Base-by-base conservation (phyloP, 2,329 filamentous ascomycete species). In the Monilinia polystroma region DNA sequence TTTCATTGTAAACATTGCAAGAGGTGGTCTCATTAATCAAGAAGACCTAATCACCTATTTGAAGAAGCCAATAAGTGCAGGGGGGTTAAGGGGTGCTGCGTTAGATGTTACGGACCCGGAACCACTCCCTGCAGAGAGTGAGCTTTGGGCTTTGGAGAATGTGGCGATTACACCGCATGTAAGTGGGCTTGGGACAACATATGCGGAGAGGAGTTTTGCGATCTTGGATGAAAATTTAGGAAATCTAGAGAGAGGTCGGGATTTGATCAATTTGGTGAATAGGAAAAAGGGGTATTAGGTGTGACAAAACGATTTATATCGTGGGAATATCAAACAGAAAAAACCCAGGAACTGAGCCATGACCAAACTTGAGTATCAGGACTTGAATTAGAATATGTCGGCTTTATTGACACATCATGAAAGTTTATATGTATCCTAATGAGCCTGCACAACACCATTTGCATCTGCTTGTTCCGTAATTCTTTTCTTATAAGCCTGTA, bases 401-500 rank as follows among this genome's bases (percentile, higher is more conserved):
- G n/a, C n/a, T 62, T 38, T 20, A 23, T 26, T 23, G 45, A 35
- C 20, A 41, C 18, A 5, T 23, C 51, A 18, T 62, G 38, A 8
- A 51, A 18, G 16, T 59, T 38, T 51, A 18, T 11, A 41, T 0
- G 12, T 3, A 38, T 62, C n/a, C 58, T 74, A 74, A 69, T 76
- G 74, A 51, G 70, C 70, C 56, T 70, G 68, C 3, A 74, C 95
- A 53, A 97, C 93, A 73, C 95, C 95, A 57, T 90, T 88, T 64
- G 89, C 89, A 77, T 96, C 90, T 29, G 94, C 94, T 80, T 97
- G 93, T 18, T 91, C 89, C 23, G 87, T 87, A 75, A 99, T 97
- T 79, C 91, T 89, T 87, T 93, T 97, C 89, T 99, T 99, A 83
- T 99, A 99, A 70, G 91, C 89, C 80, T 97, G 91, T 63, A 99